Conservation (phyloP, 2,329 filamentous ascomycete genomes). For the Neocatenulostroma microsporum region DNA sequence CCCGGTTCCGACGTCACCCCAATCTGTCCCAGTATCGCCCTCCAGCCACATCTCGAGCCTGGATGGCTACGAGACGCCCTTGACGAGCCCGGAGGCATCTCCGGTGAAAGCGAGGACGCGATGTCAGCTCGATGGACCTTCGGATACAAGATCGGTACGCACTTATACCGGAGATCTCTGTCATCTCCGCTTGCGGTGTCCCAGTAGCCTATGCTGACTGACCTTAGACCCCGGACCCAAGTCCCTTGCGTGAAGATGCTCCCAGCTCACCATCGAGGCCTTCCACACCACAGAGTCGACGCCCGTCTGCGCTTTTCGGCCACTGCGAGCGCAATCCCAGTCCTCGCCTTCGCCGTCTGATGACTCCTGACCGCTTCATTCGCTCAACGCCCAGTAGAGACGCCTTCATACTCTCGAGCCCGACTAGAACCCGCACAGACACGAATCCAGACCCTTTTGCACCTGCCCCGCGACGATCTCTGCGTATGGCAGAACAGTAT, state of each 20-base stretch:
- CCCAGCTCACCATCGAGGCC: not conserved
- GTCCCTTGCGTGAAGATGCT: too few relatives aligned
- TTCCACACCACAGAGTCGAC: constrained; percentile 3
- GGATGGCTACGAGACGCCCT: constrained; percentile 12
- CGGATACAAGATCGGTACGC: too few relatives aligned
- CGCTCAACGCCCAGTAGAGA: constrained; percentile 24
- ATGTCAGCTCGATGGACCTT: constrained; percentile 4
- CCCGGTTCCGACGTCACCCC: too few relatives aligned
- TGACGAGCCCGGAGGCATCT: constrained; percentile 13
- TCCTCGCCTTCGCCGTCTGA: constrained; percentile 15
- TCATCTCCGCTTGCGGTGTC: too few relatives aligned
- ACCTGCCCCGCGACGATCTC: constrained; percentile 10
- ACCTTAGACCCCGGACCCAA: too few relatives aligned
- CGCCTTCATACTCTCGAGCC: constrained; percentile 10
- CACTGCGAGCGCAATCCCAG: constrained; percentile 15
- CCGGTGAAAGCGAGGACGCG: constrained; percentile 7
- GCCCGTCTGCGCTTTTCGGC: constrained; percentile 15
- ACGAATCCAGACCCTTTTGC: constrained; percentile 21
- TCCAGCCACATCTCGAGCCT: not conserved
- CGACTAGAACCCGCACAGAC: not conserved
- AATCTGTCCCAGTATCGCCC: not conserved
- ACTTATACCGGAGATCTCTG: not conserved
- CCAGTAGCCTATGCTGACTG: too few relatives aligned
- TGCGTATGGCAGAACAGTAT: constrained; percentile 17
- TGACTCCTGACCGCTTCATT: constrained; percentile 52